Percentiles rank a stretch among this genome's conserved stretches.
phyloP scores from a whole-genome alignment of 352 stramenopile genomes.

The Globisporangium cylindrosporum region DNA sequence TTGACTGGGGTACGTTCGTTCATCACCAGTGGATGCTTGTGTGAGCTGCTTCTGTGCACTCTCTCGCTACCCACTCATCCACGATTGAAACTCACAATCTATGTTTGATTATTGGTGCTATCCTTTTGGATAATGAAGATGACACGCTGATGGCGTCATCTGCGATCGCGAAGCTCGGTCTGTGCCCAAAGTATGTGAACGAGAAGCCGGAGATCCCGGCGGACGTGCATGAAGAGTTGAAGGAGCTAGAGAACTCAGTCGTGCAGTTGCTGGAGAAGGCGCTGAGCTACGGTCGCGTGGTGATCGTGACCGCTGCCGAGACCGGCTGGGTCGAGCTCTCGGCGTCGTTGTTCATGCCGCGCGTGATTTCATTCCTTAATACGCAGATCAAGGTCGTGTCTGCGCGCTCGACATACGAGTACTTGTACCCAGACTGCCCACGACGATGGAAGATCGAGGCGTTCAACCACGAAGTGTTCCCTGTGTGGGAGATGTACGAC shows the following conservation, averaged over 20 bases:
- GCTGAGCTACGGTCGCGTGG: conserved; percentile 67
- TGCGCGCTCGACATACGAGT: conserved; percentile 89
- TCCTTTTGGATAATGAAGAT: conserved; percentile 31
- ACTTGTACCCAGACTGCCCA: conserved; percentile 81
- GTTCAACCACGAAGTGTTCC: conserved; percentile 86
- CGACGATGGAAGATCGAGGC: conserved; percentile 88
- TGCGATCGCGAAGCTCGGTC: conserved; percentile 70
- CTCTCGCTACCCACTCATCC: neutral
- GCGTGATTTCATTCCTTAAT: conserved; percentile 71
- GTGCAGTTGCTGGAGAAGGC: conserved; percentile 71
- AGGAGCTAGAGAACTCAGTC: conserved; percentile 73
- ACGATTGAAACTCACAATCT: conserved; percentile 4
- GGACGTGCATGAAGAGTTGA: conserved; percentile 72
- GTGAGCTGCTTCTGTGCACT: neutral
- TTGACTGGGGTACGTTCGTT: conserved; percentile 72
- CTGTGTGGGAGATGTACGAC: conserved; percentile 69
- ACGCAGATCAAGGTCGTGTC: conserved; percentile 86
- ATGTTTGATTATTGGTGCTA: neutral
- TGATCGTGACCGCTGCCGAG: conserved; percentile 90
- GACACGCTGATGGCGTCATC: conserved; percentile 83
- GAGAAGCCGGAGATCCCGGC: conserved; percentile 73
- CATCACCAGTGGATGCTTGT: neutral
- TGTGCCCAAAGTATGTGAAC: conserved; percentile 86
- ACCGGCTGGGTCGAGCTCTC: conserved; percentile 89
- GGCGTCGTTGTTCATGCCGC: conserved; percentile 85